These are phyloP conservation scores for Beauveria pseudobassiana DNA, from an alignment of 2,329 filamentous ascomycete species.

Conservation along the genomic window DNA sequence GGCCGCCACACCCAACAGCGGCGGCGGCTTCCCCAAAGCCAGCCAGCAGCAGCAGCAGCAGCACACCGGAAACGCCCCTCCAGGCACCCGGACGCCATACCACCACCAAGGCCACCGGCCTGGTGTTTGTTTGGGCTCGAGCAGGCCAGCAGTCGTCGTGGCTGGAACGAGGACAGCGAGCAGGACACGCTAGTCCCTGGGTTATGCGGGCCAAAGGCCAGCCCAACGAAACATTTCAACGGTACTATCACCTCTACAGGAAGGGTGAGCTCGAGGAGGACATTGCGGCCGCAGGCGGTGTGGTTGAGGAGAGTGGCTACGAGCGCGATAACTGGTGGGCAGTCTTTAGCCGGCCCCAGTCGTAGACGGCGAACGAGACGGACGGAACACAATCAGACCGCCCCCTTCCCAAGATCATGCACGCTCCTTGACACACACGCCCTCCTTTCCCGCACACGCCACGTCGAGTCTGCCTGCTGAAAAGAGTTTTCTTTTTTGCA, in stretches of 20 bases:
- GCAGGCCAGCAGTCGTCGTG: slow-evolving; percentile 76
- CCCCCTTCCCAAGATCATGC: not conserved
- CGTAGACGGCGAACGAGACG: not conserved
- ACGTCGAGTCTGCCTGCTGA: not conserved
- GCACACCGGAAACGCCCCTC: not conserved
- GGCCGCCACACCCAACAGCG: slow-evolving; percentile 22
- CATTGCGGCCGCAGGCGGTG: slow-evolving; percentile 64
- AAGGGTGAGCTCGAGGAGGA: slow-evolving; percentile 82
- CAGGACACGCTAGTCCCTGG: slow-evolving; percentile 96
- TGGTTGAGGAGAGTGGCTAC: slow-evolving; percentile 73
- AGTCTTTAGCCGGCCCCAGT: slow-evolving; percentile 37
- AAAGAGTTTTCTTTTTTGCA: not conserved
- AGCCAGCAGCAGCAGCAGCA: not conserved
- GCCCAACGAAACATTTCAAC: slow-evolving; percentile 59
- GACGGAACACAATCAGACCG: slow-evolving; percentile 8
- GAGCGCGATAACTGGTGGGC: slow-evolving; percentile 99
- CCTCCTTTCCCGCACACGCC: not conserved
- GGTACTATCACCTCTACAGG: slow-evolving; percentile 91
- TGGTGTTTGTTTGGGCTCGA: slow-evolving; percentile 98
- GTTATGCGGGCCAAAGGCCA: slow-evolving; percentile 48
- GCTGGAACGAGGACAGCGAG: slow-evolving; percentile 75
- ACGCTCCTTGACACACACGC: not conserved
- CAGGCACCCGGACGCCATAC: slow-evolving; percentile 16
- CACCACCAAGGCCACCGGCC: slow-evolving; percentile 47
- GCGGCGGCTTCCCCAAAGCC: slow-evolving; percentile 38